Base-by-base conservation (phyloP, 1,284 basidiomycete genomes). In the Apiotrichum mycotoxinovorans region DNA sequence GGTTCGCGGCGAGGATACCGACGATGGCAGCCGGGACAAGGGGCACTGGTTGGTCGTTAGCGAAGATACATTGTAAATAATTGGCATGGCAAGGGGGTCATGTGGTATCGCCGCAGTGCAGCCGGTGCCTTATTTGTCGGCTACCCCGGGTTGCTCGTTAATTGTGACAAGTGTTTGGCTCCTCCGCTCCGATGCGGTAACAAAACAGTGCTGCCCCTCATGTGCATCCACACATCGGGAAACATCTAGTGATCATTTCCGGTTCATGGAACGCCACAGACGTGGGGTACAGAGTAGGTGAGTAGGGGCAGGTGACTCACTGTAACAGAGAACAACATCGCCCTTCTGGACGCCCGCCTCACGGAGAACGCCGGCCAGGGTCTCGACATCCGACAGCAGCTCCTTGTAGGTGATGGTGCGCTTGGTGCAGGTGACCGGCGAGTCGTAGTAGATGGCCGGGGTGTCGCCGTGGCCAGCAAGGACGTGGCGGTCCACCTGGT, bases 271-370 rank as follows among this genome's bases (percentile, higher is more conserved):
- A n/a, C n/a, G n/a, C n/a, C n/a, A n/a, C n/a, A n/a, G n/a, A n/a
- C n/a, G n/a, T n/a, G n/a, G n/a, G n/a, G n/a, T n/a, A n/a, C n/a
- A n/a, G n/a, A n/a, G n/a, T n/a, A n/a, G n/a, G n/a, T n/a, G 17
- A 4, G 2, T 35, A 15, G 18, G 27, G 22, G 30, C 3, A 22
- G 8, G 17, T 20, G 8, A 60, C 58, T 53, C 51, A 60, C 58
- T 60, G 57, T 62, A 62, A 22, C 58, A 46, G 26, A 62, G 52
- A 34, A 94, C 89, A 34, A 89, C 91, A 75, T 97, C 93, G 56
- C 94, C 94, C 80, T 93, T 94, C 80, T 88, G 90, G 76, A 97
- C 83, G 58, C 93, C 92, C 66, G 89, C 83, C 5, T 80, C 81
- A 73, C 87, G 91, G 77, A 97, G 88, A 17, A 93, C 89, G 66